These are phyloP conservation scores for Chlamydomonas sp. DNA, from an alignment of 139 green algal genomes.

Conservation along the genomic window DNA sequence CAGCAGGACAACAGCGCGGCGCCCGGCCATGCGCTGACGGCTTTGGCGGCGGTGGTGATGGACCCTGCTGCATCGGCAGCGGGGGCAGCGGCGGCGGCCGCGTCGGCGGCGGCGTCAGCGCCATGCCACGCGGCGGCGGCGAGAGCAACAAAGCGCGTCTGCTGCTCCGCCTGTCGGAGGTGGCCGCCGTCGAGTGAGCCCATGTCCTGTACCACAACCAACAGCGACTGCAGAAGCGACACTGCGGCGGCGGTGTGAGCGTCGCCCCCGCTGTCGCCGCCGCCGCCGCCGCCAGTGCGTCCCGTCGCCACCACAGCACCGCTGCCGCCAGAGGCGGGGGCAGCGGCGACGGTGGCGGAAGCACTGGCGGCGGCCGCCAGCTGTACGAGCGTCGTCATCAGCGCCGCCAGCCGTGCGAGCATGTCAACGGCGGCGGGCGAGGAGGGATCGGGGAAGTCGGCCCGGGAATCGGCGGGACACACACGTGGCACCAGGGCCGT, in stretches of 20 bases:
- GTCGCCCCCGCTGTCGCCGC: not conserved
- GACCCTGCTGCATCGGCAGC: not conserved
- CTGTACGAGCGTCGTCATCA: constrained; percentile 3
- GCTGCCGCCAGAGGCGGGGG: not conserved
- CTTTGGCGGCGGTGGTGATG: not conserved
- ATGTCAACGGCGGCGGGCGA: constrained; percentile 16
- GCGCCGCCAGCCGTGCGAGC: constrained; percentile 10
- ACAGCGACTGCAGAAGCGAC: not conserved
- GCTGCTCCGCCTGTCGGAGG: not conserved
- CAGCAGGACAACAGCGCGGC: not conserved
- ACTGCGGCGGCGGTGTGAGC: not conserved
- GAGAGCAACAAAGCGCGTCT: too few relatives aligned
- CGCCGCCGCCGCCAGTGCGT: not conserved
- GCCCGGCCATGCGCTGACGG: not conserved
- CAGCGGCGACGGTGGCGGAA: not conserved
- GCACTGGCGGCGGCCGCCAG: not conserved
- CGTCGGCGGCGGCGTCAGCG: too few relatives aligned
- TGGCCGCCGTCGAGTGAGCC: not conserved
- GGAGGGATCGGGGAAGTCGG: not conserved
- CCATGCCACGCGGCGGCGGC: not conserved
- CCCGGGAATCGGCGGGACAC: not conserved
- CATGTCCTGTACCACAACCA: constrained; percentile 27
- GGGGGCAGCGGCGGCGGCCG: not conserved
- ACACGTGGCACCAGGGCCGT: not conserved
- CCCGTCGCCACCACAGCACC: not conserved